These are phyloP conservation scores for Rhynchosporium secalis DNA, from an alignment of 2,329 filamentous ascomycete species.

Conservation along the genomic window DNA sequence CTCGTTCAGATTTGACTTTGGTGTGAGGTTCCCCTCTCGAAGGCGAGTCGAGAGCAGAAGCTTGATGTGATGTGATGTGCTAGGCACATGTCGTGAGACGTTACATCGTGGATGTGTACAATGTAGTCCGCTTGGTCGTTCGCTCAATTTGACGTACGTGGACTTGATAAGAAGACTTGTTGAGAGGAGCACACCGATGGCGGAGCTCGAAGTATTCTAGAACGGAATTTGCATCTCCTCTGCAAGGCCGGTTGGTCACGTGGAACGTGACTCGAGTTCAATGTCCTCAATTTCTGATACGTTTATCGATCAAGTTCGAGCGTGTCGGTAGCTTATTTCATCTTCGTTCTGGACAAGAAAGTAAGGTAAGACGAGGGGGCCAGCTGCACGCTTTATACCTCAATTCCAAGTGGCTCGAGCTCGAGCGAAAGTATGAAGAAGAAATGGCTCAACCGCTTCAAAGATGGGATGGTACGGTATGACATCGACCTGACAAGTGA, in stretches of 20 bases:
- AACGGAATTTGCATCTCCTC: not conserved
- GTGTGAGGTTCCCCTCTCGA: too few relatives aligned
- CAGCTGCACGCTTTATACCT: not conserved
- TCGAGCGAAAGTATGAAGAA: not conserved
- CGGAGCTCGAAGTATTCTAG: not conserved
- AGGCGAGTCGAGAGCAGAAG: not conserved
- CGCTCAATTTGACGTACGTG: not conserved
- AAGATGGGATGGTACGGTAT: conserved; percentile 8
- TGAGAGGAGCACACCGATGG: not conserved
- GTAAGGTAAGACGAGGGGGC: too few relatives aligned
- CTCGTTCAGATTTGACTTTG: not conserved
- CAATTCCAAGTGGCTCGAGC: not conserved
- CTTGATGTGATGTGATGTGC: not conserved
- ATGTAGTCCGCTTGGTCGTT: not conserved
- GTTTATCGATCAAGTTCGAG: too few relatives aligned
- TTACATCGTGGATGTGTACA: not conserved
- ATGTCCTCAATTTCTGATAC: not conserved
- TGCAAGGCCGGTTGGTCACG: not conserved
- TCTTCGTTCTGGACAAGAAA: too few relatives aligned
- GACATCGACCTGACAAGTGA: not conserved
- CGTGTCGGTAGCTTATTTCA: too few relatives aligned
- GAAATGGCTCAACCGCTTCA: conserved; percentile 1
- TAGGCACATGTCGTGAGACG: not conserved
- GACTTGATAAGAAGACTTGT: not conserved
- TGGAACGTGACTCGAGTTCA: not conserved